Percentiles rank a stretch among this genome's conserved stretches.
These are phyloP conservation scores for Lecanoromycetidae sp. DNA, from an alignment of 2,329 filamentous ascomycete genomes.

Conservation along the genomic window DNA sequence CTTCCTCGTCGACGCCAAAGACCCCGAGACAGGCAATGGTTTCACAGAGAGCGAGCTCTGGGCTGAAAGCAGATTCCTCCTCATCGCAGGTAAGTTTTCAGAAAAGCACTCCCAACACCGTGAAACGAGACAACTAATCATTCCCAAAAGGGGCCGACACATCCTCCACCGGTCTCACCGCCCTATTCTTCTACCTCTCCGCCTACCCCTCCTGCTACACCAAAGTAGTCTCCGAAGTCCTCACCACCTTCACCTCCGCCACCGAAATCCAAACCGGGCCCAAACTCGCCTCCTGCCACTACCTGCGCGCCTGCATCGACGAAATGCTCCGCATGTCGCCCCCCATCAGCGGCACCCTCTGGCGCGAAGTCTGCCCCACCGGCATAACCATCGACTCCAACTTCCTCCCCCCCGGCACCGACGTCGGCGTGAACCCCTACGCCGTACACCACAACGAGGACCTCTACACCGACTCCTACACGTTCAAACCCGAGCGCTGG, in stretches of 20 bases:
- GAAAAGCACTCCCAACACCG: no score
- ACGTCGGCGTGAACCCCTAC: constrained; percentile 26
- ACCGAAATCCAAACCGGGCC: constrained; percentile 24
- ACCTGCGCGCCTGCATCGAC: constrained; percentile 20
- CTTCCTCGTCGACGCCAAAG: constrained; percentile 36
- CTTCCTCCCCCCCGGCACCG: constrained; percentile 23
- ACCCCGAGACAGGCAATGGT: constrained; percentile 36
- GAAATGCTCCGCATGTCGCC: constrained; percentile 28
- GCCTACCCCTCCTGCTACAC: constrained; percentile 23
- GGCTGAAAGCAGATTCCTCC: constrained; percentile 39
- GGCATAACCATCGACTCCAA: constrained; percentile 26
- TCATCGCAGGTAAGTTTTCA: constrained; percentile 36
- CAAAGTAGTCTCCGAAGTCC: constrained; percentile 28
- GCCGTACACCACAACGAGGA: constrained; percentile 25
- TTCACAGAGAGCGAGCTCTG: constrained; percentile 36
- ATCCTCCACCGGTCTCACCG: constrained; percentile 33
- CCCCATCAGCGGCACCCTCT: constrained; percentile 22
- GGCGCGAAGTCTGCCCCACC: constrained; percentile 23
- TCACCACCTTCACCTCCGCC: constrained; percentile 25
- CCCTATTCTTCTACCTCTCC: constrained; percentile 32
- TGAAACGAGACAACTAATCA: background rate
- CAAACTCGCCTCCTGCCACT: constrained; percentile 27
- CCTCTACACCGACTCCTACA: constrained; percentile 25
- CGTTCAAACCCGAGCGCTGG: constrained; percentile 28
- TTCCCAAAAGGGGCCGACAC: constrained; percentile 29